phyloP scores from a whole-genome alignment of 2,329 filamentous ascomycete species.

The Cadophora luteo-olivacea region DNA sequence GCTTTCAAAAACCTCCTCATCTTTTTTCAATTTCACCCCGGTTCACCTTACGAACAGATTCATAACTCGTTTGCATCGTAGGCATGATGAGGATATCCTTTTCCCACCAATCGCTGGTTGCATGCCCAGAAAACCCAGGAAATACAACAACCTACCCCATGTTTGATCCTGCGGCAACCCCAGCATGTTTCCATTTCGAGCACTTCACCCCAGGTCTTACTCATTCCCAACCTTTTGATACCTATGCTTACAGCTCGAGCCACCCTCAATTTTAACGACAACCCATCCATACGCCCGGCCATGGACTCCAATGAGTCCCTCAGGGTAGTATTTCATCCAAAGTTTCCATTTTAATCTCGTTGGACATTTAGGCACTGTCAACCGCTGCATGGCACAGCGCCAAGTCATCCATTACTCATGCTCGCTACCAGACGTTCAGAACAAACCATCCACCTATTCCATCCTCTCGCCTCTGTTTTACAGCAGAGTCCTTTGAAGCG shows the following conservation, averaged over 20 bases:
- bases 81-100: background rate
- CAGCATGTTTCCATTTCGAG: background rate
- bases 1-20: background rate
- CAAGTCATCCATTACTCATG: slow-evolving; percentile 15
- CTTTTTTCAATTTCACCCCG: background rate
- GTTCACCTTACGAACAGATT: background rate
- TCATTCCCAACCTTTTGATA: background rate
- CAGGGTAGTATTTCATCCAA: background rate
- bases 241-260: background rate
- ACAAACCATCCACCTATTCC: background rate
- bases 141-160: background rate
- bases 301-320: background rate
- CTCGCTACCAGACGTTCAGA: slow-evolving; percentile 11
- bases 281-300: background rate
- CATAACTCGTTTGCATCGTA: background rate
- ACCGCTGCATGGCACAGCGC: background rate
- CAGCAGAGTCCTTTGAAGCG: background rate
- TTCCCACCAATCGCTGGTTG: background rate
- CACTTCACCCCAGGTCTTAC: background rate
- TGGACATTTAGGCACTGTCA: slow-evolving; percentile 1
- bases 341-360: background rate
- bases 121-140: no score
- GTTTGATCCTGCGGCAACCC: background rate
- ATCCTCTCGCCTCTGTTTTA: background rate
- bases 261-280: background rate